A percentile compares a stretch with the other conserved stretches of the same genome.
These are phyloP conservation scores for Colletotrichum salicis DNA, from an alignment of 2,329 filamentous ascomycete species.

Conservation along the genomic window DNA sequence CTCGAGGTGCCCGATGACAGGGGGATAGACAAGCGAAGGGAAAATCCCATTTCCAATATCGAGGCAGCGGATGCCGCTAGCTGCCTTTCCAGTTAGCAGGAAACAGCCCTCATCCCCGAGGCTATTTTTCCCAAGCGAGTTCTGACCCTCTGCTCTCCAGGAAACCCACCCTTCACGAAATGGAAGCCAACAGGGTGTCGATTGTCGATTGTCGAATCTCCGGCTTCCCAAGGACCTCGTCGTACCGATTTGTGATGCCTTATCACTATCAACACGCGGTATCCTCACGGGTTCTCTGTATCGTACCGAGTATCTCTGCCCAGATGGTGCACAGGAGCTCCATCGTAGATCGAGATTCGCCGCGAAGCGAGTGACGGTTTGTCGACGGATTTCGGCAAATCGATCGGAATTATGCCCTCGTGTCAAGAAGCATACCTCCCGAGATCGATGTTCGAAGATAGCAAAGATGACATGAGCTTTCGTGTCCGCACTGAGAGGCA, in stretches of 20 bases:
- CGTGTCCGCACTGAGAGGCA: not conserved
- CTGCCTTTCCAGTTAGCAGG: conserved; percentile 13
- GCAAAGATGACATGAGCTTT: conserved; percentile 1
- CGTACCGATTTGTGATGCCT: not conserved
- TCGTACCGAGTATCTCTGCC: not conserved
- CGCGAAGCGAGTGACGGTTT: conserved; percentile 12
- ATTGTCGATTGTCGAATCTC: not conserved
- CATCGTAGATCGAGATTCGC: conserved; percentile 10
- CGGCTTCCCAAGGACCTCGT: not conserved
- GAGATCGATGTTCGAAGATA: conserved; percentile 4
- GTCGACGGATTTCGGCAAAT: conserved; percentile 23
- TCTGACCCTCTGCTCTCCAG: conserved; percentile 29
- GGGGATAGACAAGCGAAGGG: conserved; percentile 2
- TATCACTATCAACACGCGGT: not conserved
- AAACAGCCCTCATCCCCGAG: conserved; percentile 4
- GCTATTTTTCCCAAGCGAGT: conserved; percentile 13
- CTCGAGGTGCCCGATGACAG: conserved; percentile 24
- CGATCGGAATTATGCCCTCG: conserved; percentile 3
- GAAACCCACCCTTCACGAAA: conserved; percentile 19
- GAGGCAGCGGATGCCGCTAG: conserved; percentile 27
- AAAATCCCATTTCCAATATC: conserved; percentile 31
- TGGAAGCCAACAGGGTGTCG: conserved; percentile 7
- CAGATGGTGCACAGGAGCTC: not conserved
- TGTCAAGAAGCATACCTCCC: not conserved
- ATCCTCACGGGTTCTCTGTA: not conserved